phyloP scores from a whole-genome alignment of 805 yeast species.

The Metschnikowia noctiluminum region DNA sequence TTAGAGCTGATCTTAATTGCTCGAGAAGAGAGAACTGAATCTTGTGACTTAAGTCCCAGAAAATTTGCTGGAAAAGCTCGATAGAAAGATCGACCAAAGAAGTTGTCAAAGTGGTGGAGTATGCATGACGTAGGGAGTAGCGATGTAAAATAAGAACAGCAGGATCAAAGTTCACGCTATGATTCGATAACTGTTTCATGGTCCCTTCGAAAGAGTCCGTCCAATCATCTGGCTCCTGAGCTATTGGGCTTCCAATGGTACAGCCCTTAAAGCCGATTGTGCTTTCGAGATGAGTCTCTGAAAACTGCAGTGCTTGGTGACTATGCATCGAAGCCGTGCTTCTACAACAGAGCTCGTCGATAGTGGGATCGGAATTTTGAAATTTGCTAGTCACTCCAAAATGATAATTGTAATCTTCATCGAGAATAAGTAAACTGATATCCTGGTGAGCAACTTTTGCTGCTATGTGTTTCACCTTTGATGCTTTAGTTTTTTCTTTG shows the following conservation, averaged over 20 bases:
- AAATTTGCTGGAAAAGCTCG: conserved; percentile 66
- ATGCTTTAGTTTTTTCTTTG: conserved; percentile 21
- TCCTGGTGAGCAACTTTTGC: conserved; percentile 24
- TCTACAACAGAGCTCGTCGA: conserved; percentile 3
- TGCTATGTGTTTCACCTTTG: conserved; percentile 14
- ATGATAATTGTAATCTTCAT: conserved; percentile 46
- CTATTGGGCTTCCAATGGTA: background rate
- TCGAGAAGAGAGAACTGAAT: conserved; percentile 89
- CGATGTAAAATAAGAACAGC: conserved; percentile 22
- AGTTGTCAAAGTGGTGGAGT: conserved; percentile 28
- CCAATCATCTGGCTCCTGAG: conserved; percentile 21
- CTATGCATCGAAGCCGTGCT: background rate
- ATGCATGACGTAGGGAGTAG: conserved; percentile 25
- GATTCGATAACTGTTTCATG: conserved; percentile 21
- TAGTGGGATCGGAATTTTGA: background rate
- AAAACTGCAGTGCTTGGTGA: background rate
- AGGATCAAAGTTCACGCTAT: conserved; percentile 36
- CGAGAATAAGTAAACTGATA: conserved; percentile 29
- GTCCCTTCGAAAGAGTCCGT: conserved; percentile 28
- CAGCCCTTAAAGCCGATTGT: background rate
- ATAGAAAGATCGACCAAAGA: conserved; percentile 71
- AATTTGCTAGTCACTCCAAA: conserved; percentile 56
- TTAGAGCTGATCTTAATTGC: conserved; percentile 55
- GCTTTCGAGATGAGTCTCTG: background rate
- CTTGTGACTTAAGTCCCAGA: conserved; percentile 68